These are phyloP conservation scores for Aspergillus aculeatinus DNA, from an alignment of 2,329 filamentous ascomycete genomes.

Conservation along the genomic window DNA sequence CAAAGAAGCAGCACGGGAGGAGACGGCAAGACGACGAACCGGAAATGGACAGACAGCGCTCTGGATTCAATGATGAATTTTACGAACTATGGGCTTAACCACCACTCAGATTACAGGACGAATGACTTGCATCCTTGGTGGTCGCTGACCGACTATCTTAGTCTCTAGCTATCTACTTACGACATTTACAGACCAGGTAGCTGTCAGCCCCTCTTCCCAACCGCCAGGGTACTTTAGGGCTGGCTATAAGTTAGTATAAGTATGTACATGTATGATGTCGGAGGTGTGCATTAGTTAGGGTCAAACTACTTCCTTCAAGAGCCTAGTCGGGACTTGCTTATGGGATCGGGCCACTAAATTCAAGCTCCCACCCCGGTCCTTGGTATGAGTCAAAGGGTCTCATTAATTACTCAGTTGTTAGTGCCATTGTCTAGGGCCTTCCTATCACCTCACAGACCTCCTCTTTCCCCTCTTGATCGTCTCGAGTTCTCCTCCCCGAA, in stretches of 20 bases:
- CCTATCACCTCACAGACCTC: slow-evolving; percentile 15
- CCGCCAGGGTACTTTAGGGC: neutral
- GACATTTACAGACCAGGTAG: neutral
- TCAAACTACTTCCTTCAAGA: no score
- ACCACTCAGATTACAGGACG: neutral
- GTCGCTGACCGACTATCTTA: neutral
- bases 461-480: slow-evolving; percentile 17
- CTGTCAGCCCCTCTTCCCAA: neutral
- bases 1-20: slow-evolving; percentile 14
- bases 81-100: slow-evolving; percentile 1
- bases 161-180: neutral
- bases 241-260: neutral
- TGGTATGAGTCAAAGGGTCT: slow-evolving; percentile 4
- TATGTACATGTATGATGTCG: neutral
- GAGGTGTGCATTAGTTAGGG: no score
- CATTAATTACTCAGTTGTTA: neutral
- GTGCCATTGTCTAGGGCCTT: slow-evolving; percentile 10
- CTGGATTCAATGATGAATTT: slow-evolving; percentile 1
- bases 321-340: neutral
- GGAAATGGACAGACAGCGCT: slow-evolving; percentile 6
- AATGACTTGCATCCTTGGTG: neutral
- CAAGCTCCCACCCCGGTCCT: neutral
- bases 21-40: slow-evolving; percentile 14
- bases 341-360: neutral
- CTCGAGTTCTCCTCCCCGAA: neutral